A percentile compares a stretch with the other conserved stretches of the same genome.
phyloP scores from a whole-genome alignment of 1,284 basidiomycete species.

The Malassezia pachydermatis region DNA sequence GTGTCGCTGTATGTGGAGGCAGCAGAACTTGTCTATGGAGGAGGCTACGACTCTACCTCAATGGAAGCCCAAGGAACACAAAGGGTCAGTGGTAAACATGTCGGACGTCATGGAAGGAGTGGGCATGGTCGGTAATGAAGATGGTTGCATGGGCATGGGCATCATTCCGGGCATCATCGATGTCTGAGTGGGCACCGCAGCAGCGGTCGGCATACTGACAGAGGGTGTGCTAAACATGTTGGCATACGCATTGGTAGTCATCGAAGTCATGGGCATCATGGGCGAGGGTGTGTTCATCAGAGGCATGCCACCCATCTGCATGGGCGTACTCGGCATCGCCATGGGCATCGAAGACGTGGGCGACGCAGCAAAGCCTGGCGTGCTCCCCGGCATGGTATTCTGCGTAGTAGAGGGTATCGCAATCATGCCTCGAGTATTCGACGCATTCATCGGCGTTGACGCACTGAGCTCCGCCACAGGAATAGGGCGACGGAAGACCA shows the following conservation, averaged over 20 bases:
- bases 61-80: background rate
- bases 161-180: background rate
- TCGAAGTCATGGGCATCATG: too few relatives aligned
- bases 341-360: background rate
- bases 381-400: background rate
- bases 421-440: conserved; percentile 14
- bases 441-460: background rate
- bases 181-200: background rate
- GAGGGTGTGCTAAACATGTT: too few relatives aligned
- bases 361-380: background rate
- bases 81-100: background rate
- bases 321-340: background rate
- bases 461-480: conserved; percentile 25
- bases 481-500: conserved; percentile 28
- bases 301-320: background rate
- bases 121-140: background rate
- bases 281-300: too few relatives aligned
- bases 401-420: background rate
- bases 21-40: too few relatives aligned
- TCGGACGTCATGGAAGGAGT: too few relatives aligned
- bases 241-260: too few relatives aligned
- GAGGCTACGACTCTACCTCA: too few relatives aligned
- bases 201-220: background rate
- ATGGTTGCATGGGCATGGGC: background rate
- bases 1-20: background rate